A percentile compares a stretch with the other conserved stretches of the same genome.
Conservation (phyloP, 306 rosid genomes). For the Cicer cuneatum region DNA sequence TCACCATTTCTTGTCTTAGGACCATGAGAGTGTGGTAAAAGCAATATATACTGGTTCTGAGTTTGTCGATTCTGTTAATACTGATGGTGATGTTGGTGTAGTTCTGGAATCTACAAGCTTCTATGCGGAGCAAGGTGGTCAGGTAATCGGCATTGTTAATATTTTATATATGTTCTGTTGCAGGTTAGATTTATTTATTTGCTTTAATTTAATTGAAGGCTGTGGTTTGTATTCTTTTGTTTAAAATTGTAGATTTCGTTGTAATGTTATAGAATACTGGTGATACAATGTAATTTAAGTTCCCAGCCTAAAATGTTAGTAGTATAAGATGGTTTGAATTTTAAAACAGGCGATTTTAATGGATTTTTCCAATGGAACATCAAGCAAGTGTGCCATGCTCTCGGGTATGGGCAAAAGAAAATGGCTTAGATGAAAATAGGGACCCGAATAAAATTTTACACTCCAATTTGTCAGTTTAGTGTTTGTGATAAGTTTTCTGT, state of each 20-base stretch:
- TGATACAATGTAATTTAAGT: conserved; percentile 16
- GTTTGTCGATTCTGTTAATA: conserved; percentile 62
- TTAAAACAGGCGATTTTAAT: conserved; percentile 11
- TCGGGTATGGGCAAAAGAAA: neutral
- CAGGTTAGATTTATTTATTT: conserved; percentile 28
- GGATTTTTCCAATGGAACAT: conserved; percentile 1
- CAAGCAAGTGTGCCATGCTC: neutral
- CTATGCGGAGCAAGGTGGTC: conserved; percentile 99
- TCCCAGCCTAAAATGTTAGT: neutral
- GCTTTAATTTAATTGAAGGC: neutral
- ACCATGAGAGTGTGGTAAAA: conserved; percentile 76
- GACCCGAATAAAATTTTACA: conserved; percentile 15
- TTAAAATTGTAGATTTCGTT: conserved; percentile 2
- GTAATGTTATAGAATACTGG: conserved; percentile 22
- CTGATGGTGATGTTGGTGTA: conserved; percentile 71
- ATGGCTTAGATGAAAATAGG: conserved; percentile 9
- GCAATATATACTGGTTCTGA: conserved; percentile 89
- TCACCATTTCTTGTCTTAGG: conserved; percentile 55
- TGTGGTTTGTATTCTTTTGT: neutral
- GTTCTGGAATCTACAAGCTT: conserved; percentile 92
- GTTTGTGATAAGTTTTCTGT: conserved; percentile 38
- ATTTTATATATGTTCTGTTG: conserved; percentile 27
- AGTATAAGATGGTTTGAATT: conserved; percentile 31
- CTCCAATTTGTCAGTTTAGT: conserved; percentile 23
- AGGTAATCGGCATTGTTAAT: conserved; percentile 59